phyloP scores from a whole-genome alignment of 1,284 basidiomycete species.

The Rugosomyces carneus region DNA sequence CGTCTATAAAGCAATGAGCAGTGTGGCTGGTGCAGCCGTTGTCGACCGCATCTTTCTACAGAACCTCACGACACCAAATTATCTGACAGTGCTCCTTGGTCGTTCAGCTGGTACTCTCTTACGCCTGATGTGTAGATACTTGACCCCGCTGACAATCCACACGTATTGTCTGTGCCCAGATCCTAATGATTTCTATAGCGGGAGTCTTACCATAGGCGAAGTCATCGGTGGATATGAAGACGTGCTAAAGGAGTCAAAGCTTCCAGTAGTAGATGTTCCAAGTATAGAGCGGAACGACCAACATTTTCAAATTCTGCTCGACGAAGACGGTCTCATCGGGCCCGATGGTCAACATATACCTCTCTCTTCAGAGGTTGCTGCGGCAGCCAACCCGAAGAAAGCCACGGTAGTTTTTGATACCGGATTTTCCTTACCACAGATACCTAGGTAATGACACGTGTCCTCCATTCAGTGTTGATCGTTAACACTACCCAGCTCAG shows the following conservation, averaged over 20 bases:
- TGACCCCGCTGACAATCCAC: background rate
- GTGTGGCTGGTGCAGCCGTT: constrained; percentile 37
- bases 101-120: constrained; percentile 30
- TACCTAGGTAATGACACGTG: constrained; percentile 39
- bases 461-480: background rate
- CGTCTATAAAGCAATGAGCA: constrained; percentile 25
- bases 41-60: constrained; percentile 60
- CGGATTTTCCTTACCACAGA: constrained; percentile 63
- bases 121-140: background rate
- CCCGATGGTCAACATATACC: constrained; percentile 41
- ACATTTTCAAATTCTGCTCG: constrained; percentile 48
- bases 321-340: constrained; percentile 44
- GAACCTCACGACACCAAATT: constrained; percentile 49
- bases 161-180: constrained; percentile 19
- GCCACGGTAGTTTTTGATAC: constrained; percentile 59
- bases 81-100: constrained; percentile 47
- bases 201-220: constrained; percentile 44
- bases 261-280: constrained; percentile 33
- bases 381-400: constrained; percentile 35
- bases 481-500: constrained; percentile 27
- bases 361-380: constrained; percentile 36
- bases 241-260: constrained; percentile 37
- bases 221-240: constrained; percentile 34
- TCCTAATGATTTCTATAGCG: constrained; percentile 36
- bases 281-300: constrained; percentile 31